Evolutionary conservation across 768 basidiomycete species (phyloP), one percentile per base, ranked within the genome.

Genomic region (Boletus huronensis): DNA sequence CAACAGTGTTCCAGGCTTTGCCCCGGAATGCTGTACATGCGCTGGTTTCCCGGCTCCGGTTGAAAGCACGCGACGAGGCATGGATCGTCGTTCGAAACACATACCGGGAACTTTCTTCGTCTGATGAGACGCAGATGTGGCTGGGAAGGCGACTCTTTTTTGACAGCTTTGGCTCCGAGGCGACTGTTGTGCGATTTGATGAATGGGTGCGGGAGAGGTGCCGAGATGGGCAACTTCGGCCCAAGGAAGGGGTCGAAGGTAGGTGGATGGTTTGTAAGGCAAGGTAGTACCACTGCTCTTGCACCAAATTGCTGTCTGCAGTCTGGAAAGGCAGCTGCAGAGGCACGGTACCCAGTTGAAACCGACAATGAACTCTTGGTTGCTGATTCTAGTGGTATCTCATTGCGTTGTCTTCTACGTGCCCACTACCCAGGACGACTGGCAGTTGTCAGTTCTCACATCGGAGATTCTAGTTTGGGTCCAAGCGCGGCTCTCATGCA

Each of bases 241-340:
- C 67, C 54, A 88, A 82, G 68, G 85, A 85, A 51, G 85, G 80
- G 5, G 61, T 69, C 6, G 76, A 78, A 48, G 82, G 79, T 0
- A 75, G 75, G 61, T 90, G 87, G 87, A 76, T 81, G 16, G 69
- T 89, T 31, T 81, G 78, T 60, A 86, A 79, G 69, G 65, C 74
- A 43, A 72, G 75, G 57, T 79, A 65, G 50, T 26, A 45, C 38
- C 26, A 6, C n/a, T 8, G 7, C 23, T 42, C 43, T 31, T 26
- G 5, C 26, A 29, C 21, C 34, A 2, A 16, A 17, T 38, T 23
- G 32, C 34, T 42, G 36, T 42, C 14, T 10, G 17, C n/a, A n/a
- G n/a, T 41, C 48, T 21, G 29, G 29, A 13, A 32, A 38, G 40
- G 34, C 13, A n/a, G n/a, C 35, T 42, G 34, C 32, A 42, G 26